Evolutionary conservation across 1,284 basidiomycete genomes (phyloP).

Genomic region (Pholiota adiposa): DNA sequence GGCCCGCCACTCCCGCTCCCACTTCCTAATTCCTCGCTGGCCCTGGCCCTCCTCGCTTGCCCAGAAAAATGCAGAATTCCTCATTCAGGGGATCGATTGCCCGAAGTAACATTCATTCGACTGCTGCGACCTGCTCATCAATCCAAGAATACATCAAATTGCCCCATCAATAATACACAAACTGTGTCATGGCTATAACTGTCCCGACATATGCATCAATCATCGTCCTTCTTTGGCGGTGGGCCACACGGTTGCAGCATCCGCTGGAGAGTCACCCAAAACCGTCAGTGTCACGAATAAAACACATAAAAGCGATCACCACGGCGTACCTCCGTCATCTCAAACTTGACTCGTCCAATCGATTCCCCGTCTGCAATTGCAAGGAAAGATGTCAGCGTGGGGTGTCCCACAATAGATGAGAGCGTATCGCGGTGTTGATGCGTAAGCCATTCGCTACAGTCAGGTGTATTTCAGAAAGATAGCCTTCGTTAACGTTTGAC

Average conservation of each 20-base stretch:
- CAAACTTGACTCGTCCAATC: constrained; percentile 89
- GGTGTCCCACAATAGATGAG: constrained; percentile 91
- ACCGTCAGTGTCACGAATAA: background rate
- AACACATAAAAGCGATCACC: constrained; percentile 2
- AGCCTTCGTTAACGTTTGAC: background rate
- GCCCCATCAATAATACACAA: constrained; percentile 1
- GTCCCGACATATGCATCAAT: constrained; percentile 36
- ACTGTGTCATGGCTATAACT: constrained; percentile 7
- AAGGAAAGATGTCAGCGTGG: constrained; percentile 84
- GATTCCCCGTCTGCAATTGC: constrained; percentile 94
- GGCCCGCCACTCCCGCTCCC: constrained; percentile 2
- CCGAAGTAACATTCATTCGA: background rate
- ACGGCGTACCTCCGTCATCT: constrained; percentile 87
- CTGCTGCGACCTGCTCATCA: constrained; percentile 6
- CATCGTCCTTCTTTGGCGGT: constrained; percentile 92
- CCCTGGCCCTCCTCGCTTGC: background rate
- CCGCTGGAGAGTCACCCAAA: constrained; percentile 54
- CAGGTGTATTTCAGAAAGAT: constrained; percentile 4
- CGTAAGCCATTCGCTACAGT: constrained; percentile 90
- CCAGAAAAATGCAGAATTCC: background rate
- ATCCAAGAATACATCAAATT: constrained; percentile 4
- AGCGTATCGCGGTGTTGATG: constrained; percentile 97
- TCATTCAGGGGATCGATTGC: background rate
- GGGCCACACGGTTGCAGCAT: constrained; percentile 99
- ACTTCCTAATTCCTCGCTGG: background rate